Base-by-base conservation (phyloP, 805 yeast species). In the Myxozyma neotropica region DNA sequence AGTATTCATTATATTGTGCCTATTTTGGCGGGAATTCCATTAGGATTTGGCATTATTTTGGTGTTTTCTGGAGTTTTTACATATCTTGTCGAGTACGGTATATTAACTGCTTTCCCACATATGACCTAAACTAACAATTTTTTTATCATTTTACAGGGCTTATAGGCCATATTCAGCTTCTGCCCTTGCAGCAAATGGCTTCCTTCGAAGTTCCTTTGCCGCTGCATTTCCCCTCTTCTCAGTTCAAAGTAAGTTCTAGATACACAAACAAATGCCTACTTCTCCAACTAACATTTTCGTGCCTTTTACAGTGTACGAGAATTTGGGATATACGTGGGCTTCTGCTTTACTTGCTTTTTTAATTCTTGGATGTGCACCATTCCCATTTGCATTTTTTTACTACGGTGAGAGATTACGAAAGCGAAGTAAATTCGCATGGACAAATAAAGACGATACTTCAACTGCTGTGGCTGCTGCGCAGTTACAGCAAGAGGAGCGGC, bases 141-240 rank as follows among this genome's bases (percentile, higher is more conserved):
- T n/a, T n/a, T n/a, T n/a, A n/a, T n/a, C n/a, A n/a, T n/a, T n/a
- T n/a, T n/a, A n/a, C n/a, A 53, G 39, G 56, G 79, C 76, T 26
- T 78, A 77, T 63, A 72, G 80, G 64, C 69, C 75, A 12, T 74
- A 63, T 26, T 84, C 88, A 35, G 94, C 95, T 0, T 83, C 89
- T n/a, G 89, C 91, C 1, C 71, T 88, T 60, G 94, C 93, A 38
- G 94, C 94, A 5, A 88, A 88, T 73, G 87, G 84, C 1, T 74
- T 83, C 53, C 73, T 81, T 23, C 74, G 86, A 71, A 64, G 74
- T 44, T 77, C 79, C 44, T 73, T 80, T n/a, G 69, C 73, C 24
- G 83, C 83, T 13, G 71, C 78, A 21, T 78, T 66, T 36, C 81
- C 71, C 74, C 79, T 76, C 52, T 80, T 63, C 78, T 82, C 42